phyloP scores from a whole-genome alignment of 2,329 filamentous ascomycete species.

The Stachybotrys elegans region DNA sequence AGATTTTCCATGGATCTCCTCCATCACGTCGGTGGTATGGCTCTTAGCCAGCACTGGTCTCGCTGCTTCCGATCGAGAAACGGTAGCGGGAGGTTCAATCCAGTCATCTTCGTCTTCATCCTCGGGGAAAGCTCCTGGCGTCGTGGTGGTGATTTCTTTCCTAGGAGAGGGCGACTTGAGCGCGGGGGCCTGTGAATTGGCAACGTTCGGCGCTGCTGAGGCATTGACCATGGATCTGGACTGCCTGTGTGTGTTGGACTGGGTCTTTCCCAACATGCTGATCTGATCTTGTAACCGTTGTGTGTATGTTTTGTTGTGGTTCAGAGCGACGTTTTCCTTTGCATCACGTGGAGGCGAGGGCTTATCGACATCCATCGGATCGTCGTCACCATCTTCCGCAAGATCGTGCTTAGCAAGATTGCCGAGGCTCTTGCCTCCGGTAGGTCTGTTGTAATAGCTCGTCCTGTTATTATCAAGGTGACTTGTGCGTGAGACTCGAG shows the following conservation, averaged over 20 bases:
- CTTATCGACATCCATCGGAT: constrained; percentile 50
- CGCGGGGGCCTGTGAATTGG: constrained; percentile 20
- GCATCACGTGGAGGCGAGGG: constrained; percentile 31
- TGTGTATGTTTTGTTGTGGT: constrained; percentile 84
- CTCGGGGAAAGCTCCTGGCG: constrained; percentile 57
- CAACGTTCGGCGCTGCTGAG: constrained; percentile 23
- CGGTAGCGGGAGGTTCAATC: constrained; percentile 48
- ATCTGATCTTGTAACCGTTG: constrained; percentile 92
- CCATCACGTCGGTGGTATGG: constrained; percentile 57
- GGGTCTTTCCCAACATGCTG: constrained; percentile 60
- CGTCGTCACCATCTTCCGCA: constrained; percentile 40
- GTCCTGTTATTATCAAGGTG: constrained; percentile 68
- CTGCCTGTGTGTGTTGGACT: constrained; percentile 39
- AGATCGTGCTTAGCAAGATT: constrained; percentile 35
- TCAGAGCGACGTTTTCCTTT: constrained; percentile 33
- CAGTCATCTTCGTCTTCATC: constrained; percentile 55
- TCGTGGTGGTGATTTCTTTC: constrained; percentile 30
- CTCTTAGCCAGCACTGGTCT: constrained; percentile 55
- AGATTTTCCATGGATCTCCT: constrained; percentile 45
- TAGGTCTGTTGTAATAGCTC: constrained; percentile 69
- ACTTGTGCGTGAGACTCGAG: constrained; percentile 68
- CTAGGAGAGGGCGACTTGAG: constrained; percentile 22
- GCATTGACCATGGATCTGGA: constrained; percentile 42
- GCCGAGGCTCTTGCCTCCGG: constrained; percentile 70
- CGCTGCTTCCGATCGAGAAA: constrained; percentile 20